Evolutionary conservation across 2,329 filamentous ascomycete species (phyloP), one percentile per base, ranked within the genome.

Genomic region (Chrysoporthe puriensis): DNA sequence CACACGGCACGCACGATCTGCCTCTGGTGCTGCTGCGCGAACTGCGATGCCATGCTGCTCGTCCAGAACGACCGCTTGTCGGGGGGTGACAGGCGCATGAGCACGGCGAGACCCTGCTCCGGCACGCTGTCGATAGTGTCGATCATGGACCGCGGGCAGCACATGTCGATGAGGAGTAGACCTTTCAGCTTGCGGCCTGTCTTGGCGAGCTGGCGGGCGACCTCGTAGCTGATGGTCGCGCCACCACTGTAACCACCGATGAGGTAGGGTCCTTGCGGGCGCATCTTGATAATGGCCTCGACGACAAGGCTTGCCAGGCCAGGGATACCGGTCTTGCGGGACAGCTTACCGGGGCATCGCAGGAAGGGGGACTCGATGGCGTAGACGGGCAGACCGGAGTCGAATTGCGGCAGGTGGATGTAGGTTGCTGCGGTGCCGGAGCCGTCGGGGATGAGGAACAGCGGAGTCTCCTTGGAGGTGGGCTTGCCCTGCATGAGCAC

Each of bases 311-410:
- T 32, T 1, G 70, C 72, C 14, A 73, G 62, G 9, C 72, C 71
- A 18, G 57, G 63, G 57, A 69, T 69, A 11, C 73, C 66, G 0
- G 68, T 70, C 58, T 69, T 73, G 56, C 70, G 63, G 9, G 70
- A 54, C 54, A 72, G 61, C 40, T 70, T 63, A 34, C 69, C 62
- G 3, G 72, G 74, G 58, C 69, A 72, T 42, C 69, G 59, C 14
- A 74, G 66, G 70, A 72, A 75, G 1, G 75, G 75, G 26, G 73
- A 75, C 65, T 77, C 75, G 59, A 77, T 71, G 50, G 70, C 74
- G 65, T 76, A 75, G 52, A 77, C 63, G 21, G 72, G 64, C 43
- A 66, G 65, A 18, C 69, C 70, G 18, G 70, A 72, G 48, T 66
- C 68, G 44, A 77, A 71, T 13, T 68, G 60, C 2, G 67, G 74